Evolutionary conservation across 805 yeast species (phyloP), one percentile per base, ranked within the genome.

Genomic region (Saccharomycopsis fermentans): DNA sequence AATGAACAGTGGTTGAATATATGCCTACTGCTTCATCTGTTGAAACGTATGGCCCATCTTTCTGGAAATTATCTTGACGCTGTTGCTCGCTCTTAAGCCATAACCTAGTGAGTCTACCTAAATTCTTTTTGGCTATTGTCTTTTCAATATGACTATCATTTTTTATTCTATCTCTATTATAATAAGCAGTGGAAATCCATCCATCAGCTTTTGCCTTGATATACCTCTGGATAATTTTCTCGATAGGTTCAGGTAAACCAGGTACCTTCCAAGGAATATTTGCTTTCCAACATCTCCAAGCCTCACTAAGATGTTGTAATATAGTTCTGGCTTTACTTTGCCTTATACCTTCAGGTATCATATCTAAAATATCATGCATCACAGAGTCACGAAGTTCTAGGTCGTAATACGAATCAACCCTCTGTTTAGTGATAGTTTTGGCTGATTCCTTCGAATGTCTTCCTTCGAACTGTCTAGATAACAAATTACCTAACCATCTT

Each of bases 201-300:
- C 96, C 95, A 65, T 92, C 97, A 1, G 98, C 97, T 69, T 94
- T 92, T 0, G 97, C 96, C 66, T 90, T 86, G 54, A 94, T 84
- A 66, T 94, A 94, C 52, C 96, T 80, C 67, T 88, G 86, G 61
- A 94, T 91, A 40, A 94, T 88, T 51, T 82, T 81, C 64, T 84
- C 94, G 27, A 94, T 81, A 0, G 97, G 97, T 56, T 80, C 86
- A 1, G 99, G 99, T 72, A 94, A 75, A 0, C 98, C 98, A 0
- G 96, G 96, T 16, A 94, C 98, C 64, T 89, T 84, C 98, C 98
- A 94, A 0, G 97, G 96, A 59, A 94, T 86, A 67, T 94, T 92
- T 2, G 99, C 99, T 70, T 94, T 94, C 99, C 99, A 94, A 70
- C 98, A 94, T 69, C 99, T 77, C 99, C 99, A 94, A 0, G 99